Evolutionary conservation across 495 filamentous ascomycete species (phyloP), one percentile per base, ranked within the genome.

Genomic region (Terfezia claveryi): DNA sequence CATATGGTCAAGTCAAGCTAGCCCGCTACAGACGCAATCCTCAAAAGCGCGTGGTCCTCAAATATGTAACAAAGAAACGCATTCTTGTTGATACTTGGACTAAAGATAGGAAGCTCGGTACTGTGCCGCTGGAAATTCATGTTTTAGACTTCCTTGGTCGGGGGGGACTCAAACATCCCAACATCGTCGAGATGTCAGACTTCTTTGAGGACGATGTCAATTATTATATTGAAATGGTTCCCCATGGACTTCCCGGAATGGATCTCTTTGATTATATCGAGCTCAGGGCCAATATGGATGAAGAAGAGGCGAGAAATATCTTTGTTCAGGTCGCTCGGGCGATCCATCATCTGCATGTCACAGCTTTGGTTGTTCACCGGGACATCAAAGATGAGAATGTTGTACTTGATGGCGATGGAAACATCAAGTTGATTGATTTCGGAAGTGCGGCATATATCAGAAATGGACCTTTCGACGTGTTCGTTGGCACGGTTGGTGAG

Each of bases 381-480:
- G 91, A 98, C 61, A 95, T 98, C 76, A 98, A 98, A 69, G 91
- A 98, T 63, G 91, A 98, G 68, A 98, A 98, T 57, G 85, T 98
- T 49, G 81, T 96, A 36, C 71, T 98, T 10, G 92, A 98, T 62
- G 88, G 91, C 16, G 89, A 95, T 63, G 89, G 89, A 4, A 82
- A 83, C 55, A 93, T 96, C 68, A 96, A 95, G 70, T 71, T 98
- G 58, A 95, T 98, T 61, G 91, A 98, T 68, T 98, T 98, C 59
- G 91, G 91, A 54, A 94, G 87, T 65, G 89, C 91, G 56, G 87
- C 92, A 55, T 98, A 96, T 64, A 93, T 96, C 73, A 94, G 89
- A 71, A 94, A 81, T 67, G 91, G 91, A 16, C 91, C 91, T 44
- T 98, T 98, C 74, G 92, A 98, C 66, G 92, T 98, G 23, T 98